Conservation (phyloP, 495 filamentous ascomycete genomes). For the Patellaria atrata region DNA sequence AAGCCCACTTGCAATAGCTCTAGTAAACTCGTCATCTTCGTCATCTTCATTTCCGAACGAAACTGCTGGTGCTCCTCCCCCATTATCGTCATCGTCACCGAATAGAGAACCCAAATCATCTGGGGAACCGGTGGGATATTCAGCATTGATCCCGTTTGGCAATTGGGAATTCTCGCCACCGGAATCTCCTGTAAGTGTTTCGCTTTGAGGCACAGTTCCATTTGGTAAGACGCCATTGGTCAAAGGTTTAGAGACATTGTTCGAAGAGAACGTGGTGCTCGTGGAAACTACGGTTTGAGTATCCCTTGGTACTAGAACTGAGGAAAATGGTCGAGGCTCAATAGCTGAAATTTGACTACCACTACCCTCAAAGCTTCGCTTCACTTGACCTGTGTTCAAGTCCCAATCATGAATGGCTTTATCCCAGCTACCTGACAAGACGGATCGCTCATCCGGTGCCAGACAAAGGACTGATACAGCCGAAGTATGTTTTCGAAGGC, state of each 20-base stretch:
- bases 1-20: constrained; percentile 49
- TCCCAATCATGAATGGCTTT: constrained; percentile 92
- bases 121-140: constrained; percentile 44
- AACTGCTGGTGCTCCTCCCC: constrained; percentile 11
- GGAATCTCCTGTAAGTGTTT: constrained; percentile 12
- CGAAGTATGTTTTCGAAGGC: constrained; percentile 71
- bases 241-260: constrained; percentile 37
- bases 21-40: constrained; percentile 76
- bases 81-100: constrained; percentile 51
- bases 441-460: constrained; percentile 68
- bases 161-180: constrained; percentile 30
- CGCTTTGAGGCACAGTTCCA: constrained; percentile 18
- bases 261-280: constrained; percentile 56
- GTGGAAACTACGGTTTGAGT: constrained; percentile 40
- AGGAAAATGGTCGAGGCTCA: constrained; percentile 68
- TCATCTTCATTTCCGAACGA: constrained; percentile 38
- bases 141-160: constrained; percentile 22
- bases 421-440: constrained; percentile 94
- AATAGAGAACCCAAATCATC: constrained; percentile 58
- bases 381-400: constrained; percentile 68
- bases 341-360: constrained; percentile 79
- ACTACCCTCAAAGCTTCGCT: constrained; percentile 57
- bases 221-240: constrained; percentile 38
- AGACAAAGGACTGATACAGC: constrained; percentile 81
- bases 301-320: constrained; percentile 57